These are phyloP conservation scores for Luffa aegyptiaca DNA, from an alignment of 306 rosid species.

Conservation along the genomic window DNA sequence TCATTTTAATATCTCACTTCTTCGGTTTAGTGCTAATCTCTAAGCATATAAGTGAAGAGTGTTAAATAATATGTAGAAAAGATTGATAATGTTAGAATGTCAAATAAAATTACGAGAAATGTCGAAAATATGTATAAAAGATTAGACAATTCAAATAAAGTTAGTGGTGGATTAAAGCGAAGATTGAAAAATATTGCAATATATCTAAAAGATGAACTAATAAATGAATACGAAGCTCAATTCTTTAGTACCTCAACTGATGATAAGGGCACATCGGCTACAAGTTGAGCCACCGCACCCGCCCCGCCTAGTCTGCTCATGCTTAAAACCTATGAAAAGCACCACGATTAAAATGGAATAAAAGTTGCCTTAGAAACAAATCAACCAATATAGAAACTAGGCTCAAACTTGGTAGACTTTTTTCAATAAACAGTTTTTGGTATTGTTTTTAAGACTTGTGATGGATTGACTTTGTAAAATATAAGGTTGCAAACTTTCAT, in stretches of 20 bases:
- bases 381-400: neutral
- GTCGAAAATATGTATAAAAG: too few relatives aligned
- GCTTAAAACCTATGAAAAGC: slow-evolving; percentile 53
- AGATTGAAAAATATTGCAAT: neutral
- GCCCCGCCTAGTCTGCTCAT: slow-evolving; percentile 98
- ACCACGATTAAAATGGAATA: neutral
- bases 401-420: neutral
- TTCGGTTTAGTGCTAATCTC: neutral
- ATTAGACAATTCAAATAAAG: too few relatives aligned
- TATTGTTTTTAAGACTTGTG: neutral
- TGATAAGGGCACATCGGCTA: slow-evolving; percentile 80
- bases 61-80: too few relatives aligned
- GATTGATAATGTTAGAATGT: too few relatives aligned
- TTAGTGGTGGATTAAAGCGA: neutral
- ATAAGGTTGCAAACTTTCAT: neutral
- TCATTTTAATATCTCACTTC: neutral
- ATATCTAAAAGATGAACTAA: neutral
- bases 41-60: too few relatives aligned
- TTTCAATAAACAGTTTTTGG: neutral
- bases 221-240: neutral
- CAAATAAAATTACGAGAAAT: too few relatives aligned
- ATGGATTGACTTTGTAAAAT: neutral
- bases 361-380: neutral
- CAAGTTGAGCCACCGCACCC: slow-evolving; percentile 97
- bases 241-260: slow-evolving; percentile 37